Evolutionary conservation across 352 stramenopile species (phyloP), one percentile per base, ranked within the genome.

Genomic region (Peronospora farinosa): DNA sequence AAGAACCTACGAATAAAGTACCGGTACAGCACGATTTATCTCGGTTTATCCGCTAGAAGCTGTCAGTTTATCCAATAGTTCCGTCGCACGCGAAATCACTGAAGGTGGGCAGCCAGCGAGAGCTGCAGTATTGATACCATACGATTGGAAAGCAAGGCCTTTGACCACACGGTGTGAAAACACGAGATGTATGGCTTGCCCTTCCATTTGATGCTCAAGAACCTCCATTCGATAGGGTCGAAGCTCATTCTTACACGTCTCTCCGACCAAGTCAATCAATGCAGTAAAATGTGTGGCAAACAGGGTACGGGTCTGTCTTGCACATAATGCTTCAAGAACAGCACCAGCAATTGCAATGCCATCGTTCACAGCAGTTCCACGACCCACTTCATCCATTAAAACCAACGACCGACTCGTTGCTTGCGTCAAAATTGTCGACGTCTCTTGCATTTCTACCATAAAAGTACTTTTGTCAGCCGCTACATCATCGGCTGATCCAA

Each of bases 361-460:
- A 43, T 95, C 85, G 33, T 78, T 62, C 13, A 89, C 72, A 7
- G 79, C 75, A 12, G 85, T 95, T 4, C 85, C 85, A 3, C 85
- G 72, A 1, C 85, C 85, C 2, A 95, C 72, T 68, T 95, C 85
- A 38, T 95, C 85, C 70, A 95, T 88, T 17, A 95, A 47, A n/a
- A 95, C 81, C 5, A 95, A 59, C n/a, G 73, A 88, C 0, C 69
- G 67, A n/a, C 59, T 52, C 10, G 81, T 93, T 4, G 85, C 81
- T 19, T 88, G 74, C 7, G 60, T 77, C 6, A 94, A 49, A 40
- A 94, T 83, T 31, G 75, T 84, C 17, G 81, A 67, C 0, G 82
- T 91, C 59, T 95, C 85, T 56, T 89, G 60, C 84, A 95, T 94
- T 56, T 95, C 85, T 7, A 92, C 72, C 66, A 94, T 74, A 44